Evolutionary conservation across 352 stramenopile species (phyloP).

Genomic region (Pythium volutum): DNA sequence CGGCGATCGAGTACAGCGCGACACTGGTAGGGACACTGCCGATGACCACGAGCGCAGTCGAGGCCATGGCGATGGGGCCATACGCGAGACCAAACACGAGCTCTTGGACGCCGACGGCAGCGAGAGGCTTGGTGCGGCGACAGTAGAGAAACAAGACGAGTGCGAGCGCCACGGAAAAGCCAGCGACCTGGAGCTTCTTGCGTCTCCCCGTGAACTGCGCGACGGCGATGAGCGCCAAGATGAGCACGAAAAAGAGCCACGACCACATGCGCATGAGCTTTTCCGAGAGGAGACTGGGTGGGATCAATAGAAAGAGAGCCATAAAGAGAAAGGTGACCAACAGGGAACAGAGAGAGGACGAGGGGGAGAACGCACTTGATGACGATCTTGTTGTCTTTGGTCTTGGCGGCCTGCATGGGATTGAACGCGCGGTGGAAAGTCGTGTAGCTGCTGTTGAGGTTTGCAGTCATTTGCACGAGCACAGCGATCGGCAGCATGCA

Average conservation of each 20-base stretch:
- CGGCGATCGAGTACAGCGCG: slow-evolving; percentile 48
- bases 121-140: slow-evolving; percentile 29
- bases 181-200: slow-evolving; percentile 36
- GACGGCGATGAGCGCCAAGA: slow-evolving; percentile 35
- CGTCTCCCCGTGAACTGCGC: slow-evolving; percentile 35
- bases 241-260: slow-evolving; percentile 46
- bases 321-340: not conserved
- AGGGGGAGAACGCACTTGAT: slow-evolving; percentile 36
- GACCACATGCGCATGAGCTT: slow-evolving; percentile 76
- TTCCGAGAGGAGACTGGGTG: slow-evolving; percentile 55
- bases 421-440: slow-evolving; percentile 66
- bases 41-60: slow-evolving; percentile 53
- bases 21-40: slow-evolving; percentile 39
- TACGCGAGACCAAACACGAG: slow-evolving; percentile 39
- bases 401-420: slow-evolving; percentile 27
- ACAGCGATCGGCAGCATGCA: slow-evolving; percentile 40
- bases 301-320: not conserved
- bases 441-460: slow-evolving; percentile 69
- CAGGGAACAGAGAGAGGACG: not conserved
- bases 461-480: slow-evolving; percentile 65
- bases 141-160: slow-evolving; percentile 61
- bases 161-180: slow-evolving; percentile 28
- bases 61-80: slow-evolving; percentile 54
- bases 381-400: slow-evolving; percentile 47
- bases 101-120: slow-evolving; percentile 51